phyloP scores from a whole-genome alignment of 176 grass and related monocot species.

The Oryza meyeriana region DNA sequence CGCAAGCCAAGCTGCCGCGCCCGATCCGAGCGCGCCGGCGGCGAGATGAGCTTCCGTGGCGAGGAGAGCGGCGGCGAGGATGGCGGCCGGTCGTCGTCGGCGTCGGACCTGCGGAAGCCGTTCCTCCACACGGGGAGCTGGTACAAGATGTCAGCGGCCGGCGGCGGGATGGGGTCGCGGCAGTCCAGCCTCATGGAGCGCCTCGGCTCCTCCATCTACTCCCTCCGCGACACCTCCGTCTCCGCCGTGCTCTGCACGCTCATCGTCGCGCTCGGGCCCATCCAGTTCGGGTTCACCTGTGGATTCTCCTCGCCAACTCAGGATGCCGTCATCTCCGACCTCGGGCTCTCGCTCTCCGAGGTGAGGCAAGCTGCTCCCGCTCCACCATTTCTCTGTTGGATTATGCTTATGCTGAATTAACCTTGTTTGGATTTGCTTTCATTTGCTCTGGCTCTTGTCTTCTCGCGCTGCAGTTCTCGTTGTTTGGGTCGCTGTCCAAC shows the following conservation, averaged over 20 bases:
- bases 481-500: constrained; percentile 83
- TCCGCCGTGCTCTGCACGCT: constrained; percentile 87
- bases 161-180: constrained; percentile 59
- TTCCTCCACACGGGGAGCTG: constrained; percentile 98
- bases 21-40: neutral
- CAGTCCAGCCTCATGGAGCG: constrained; percentile 79
- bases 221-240: constrained; percentile 57
- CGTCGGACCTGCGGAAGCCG: constrained; percentile 74
- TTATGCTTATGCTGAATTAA: neutral
- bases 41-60: constrained; percentile 79
- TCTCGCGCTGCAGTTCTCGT: constrained; percentile 49
- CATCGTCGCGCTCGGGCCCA: constrained; percentile 81
- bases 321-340: constrained; percentile 68
- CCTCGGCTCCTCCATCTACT: constrained; percentile 60
- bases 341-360: constrained; percentile 80
- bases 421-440: neutral
- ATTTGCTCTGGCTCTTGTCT: neutral
- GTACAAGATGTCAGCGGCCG: constrained; percentile 65
- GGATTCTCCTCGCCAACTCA: constrained; percentile 85
- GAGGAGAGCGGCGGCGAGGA: constrained; percentile 76
- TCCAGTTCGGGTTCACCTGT: constrained; percentile 89
- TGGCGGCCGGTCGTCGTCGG: constrained; percentile 50
- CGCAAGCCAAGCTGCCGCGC: neutral
- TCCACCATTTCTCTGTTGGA: neutral
- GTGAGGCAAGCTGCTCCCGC: neutral